Conservation (phyloP, 2,329 filamentous ascomycete species). For the Plenodomus tracheiphilus region DNA sequence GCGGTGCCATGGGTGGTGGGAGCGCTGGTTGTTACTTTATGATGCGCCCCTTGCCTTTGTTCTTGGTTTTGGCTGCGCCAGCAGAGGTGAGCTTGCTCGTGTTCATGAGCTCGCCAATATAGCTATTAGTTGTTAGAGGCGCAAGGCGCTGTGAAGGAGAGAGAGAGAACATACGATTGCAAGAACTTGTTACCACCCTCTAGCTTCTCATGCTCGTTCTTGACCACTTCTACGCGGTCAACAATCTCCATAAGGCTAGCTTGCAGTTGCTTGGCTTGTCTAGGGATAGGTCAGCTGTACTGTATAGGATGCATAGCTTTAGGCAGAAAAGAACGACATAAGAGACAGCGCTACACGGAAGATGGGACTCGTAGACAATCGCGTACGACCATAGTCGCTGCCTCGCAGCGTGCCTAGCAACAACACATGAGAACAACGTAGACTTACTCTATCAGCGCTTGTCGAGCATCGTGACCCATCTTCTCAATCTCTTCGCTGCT, state of each 20-base stretch:
- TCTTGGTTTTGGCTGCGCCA: slow-evolving; percentile 56
- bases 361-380: background rate
- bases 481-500: slow-evolving; percentile 90
- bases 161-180: slow-evolving; percentile 59
- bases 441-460: slow-evolving; percentile 63
- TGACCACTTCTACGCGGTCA: slow-evolving; percentile 91
- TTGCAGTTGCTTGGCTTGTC: slow-evolving; percentile 86
- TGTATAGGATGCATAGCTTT: slow-evolving; percentile 1
- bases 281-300: slow-evolving; percentile 44
- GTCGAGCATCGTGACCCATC: slow-evolving; percentile 78
- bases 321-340: background rate
- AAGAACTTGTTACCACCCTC: slow-evolving; percentile 97
- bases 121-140: slow-evolving; percentile 59
- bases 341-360: background rate
- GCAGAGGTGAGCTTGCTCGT: slow-evolving; percentile 63
- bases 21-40: slow-evolving; percentile 42
- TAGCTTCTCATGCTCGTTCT: slow-evolving; percentile 93
- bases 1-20: slow-evolving; percentile 6
- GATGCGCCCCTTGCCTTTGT: slow-evolving; percentile 43
- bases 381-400: background rate
- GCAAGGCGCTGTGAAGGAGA: background rate
- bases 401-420: background rate
- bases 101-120: slow-evolving; percentile 94
- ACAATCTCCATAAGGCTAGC: slow-evolving; percentile 87
- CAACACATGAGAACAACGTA: background rate